phyloP scores from a whole-genome alignment of 2,329 filamentous ascomycete species.

The Cercospora beticola region DNA sequence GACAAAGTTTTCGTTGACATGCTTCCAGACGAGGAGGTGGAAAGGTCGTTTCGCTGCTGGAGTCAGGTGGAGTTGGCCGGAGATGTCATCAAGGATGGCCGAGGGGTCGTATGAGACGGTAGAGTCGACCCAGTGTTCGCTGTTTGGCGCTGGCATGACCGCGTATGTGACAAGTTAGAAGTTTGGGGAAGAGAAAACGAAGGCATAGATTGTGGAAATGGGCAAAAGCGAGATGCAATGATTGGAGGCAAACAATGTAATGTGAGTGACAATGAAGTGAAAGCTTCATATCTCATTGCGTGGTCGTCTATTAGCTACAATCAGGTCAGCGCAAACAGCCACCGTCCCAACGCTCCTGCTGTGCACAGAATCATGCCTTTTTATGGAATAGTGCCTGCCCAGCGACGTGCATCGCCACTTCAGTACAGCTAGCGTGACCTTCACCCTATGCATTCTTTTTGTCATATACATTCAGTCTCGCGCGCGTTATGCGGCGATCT shows the following conservation, averaged over 20 bases:
- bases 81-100: not conserved
- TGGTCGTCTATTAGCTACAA: not conserved
- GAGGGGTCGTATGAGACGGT: not conserved
- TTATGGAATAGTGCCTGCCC: not conserved
- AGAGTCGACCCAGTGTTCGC: not conserved
- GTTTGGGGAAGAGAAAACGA: not conserved
- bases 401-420: not conserved
- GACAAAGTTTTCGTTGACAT: not conserved
- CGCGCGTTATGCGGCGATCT: not conserved
- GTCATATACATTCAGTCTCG: not conserved
- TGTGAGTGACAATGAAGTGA: not conserved
- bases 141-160: not conserved
- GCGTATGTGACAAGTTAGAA: not conserved
- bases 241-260: not conserved
- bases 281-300: not conserved
- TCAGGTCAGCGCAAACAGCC: conserved; percentile 3
- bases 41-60: not conserved
- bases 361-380: not conserved
- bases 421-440: not conserved
- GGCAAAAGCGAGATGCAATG: not conserved
- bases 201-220: not conserved
- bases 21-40: not conserved
- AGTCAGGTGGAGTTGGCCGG: not conserved
- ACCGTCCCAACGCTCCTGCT: not conserved
- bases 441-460: not conserved